These are phyloP conservation scores for Phoma sp. DNA, from an alignment of 2,329 filamentous ascomycete species.

Conservation along the genomic window DNA sequence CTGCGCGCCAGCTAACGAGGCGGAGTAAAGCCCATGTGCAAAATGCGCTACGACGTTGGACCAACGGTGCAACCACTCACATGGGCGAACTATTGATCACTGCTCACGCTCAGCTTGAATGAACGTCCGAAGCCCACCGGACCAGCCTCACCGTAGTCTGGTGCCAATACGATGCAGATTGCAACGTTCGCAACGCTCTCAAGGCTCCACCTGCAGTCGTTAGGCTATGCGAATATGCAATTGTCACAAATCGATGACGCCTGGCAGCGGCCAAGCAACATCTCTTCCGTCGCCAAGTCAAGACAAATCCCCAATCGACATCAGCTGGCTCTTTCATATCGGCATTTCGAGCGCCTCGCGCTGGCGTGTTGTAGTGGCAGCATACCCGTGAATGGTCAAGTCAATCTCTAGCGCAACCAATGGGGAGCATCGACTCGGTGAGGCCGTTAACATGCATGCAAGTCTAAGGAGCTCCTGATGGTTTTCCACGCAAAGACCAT, in stretches of 20 bases:
- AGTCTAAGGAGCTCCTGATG: neutral
- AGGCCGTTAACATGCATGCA: conserved; percentile 4
- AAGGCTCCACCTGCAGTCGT: neutral
- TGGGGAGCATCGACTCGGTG: neutral
- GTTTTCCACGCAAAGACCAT: neutral
- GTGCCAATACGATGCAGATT: neutral
- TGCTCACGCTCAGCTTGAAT: conserved; percentile 10
- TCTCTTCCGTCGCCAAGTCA: neutral
- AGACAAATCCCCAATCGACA: neutral
- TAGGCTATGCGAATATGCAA: conserved; percentile 5
- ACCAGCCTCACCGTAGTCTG: conserved; percentile 1
- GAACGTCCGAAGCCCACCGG: neutral
- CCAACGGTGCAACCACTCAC: conserved; percentile 5
- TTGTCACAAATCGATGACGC: conserved; percentile 10
- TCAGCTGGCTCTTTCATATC: neutral
- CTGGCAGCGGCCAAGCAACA: neutral
- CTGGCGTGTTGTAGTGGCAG: neutral
- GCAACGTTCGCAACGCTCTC: neutral
- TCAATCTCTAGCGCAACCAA: neutral
- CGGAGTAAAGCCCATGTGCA: conserved; percentile 1
- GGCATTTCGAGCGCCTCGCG: neutral
- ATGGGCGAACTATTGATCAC: conserved; percentile 10
- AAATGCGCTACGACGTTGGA: conserved; percentile 9
- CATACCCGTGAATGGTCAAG: neutral
- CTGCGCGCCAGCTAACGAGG: neutral